Conservation (phyloP, 345 rosid genomes). For the Eucalyptus cloeziana region DNA sequence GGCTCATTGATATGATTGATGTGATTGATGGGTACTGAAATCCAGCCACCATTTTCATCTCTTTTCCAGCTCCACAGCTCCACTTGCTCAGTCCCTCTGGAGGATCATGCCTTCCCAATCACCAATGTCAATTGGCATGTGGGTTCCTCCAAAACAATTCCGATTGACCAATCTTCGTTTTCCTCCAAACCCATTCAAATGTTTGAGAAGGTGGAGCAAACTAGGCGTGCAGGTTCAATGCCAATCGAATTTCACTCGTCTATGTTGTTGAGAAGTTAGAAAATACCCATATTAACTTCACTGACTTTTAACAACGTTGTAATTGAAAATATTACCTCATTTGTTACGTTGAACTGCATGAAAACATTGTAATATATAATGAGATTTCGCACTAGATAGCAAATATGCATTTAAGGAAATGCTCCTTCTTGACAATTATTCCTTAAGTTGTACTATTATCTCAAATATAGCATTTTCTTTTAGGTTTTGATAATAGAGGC, state of each 20-base stretch:
- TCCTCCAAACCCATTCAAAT: not conserved
- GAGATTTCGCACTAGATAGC: not conserved
- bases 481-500: not conserved
- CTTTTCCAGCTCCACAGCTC: not conserved
- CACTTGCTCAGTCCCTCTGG: not conserved
- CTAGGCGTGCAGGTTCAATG: not conserved
- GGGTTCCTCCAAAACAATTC: not conserved
- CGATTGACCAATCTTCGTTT: not conserved
- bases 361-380: not conserved
- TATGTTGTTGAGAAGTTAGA: not conserved
- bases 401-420: not conserved
- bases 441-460: not conserved
- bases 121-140: not conserved
- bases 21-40: not conserved
- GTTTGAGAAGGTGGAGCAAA: not conserved
- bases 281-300: not conserved
- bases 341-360: rapidly evolving
- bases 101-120: not conserved
- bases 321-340: not conserved
- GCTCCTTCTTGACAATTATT: not conserved
- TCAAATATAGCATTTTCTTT: not conserved
- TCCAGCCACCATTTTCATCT: not conserved
- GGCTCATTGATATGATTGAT: not conserved
- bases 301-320: not conserved
- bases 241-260: not conserved